phyloP scores from a whole-genome alignment of 1,284 basidiomycete genomes.

The Tilletia setariae region DNA sequence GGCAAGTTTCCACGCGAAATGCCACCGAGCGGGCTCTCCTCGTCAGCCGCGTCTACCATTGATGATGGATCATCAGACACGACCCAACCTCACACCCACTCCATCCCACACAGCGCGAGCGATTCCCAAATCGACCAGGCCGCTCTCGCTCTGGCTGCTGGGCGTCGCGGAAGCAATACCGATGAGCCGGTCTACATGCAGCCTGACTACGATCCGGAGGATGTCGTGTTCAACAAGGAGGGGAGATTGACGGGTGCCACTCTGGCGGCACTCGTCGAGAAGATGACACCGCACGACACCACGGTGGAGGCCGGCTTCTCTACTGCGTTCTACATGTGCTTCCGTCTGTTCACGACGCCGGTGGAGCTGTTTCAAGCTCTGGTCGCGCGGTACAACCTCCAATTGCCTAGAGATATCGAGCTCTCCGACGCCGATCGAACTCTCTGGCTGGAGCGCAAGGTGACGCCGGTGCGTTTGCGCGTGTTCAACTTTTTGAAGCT shows the following conservation, averaged over 20 bases:
- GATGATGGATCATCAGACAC: neutral
- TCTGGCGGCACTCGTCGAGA: constrained; percentile 80
- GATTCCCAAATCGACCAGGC: constrained; percentile 6
- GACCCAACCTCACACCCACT: constrained; percentile 8
- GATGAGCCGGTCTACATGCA: constrained; percentile 32
- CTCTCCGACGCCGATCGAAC: constrained; percentile 64
- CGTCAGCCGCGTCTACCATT: neutral
- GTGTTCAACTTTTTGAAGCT: constrained; percentile 86
- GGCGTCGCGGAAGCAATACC: constrained; percentile 25
- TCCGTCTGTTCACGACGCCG: constrained; percentile 86
- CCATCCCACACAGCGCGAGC: constrained; percentile 1
- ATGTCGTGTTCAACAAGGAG: constrained; percentile 76
- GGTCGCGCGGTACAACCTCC: constrained; percentile 75
- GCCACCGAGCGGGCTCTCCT: constrained; percentile 5
- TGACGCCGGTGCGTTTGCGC: constrained; percentile 79
- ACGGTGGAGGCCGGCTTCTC: constrained; percentile 75
- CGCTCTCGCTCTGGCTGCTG: neutral
- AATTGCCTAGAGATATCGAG: constrained; percentile 56
- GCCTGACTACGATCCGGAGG: constrained; percentile 61
- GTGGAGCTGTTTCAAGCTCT: constrained; percentile 71
- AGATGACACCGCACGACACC: constrained; percentile 91
- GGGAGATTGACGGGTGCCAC: constrained; percentile 92
- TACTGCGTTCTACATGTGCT: constrained; percentile 89
- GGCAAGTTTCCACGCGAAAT: constrained; percentile 16
- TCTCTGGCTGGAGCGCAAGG: constrained; percentile 79